Evolutionary conservation across 2,329 filamentous ascomycete species (phyloP), one percentile per base, ranked within the genome.

Genomic region (Kalaharituber pfeilii): DNA sequence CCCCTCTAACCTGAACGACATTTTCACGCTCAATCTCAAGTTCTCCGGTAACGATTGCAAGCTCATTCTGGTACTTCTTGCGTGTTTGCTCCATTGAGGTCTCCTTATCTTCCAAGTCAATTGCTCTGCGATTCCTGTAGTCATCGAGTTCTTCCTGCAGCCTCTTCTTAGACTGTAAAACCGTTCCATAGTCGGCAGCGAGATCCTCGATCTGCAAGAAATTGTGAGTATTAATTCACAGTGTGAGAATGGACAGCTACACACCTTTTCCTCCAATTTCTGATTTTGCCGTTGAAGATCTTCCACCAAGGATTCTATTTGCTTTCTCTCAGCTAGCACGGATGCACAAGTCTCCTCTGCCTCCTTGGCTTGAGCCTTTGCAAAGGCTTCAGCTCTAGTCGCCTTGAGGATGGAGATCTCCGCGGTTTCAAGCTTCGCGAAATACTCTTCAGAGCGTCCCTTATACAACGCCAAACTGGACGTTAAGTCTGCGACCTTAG

Each of bases 81-180:
- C 89, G 80, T 44, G 89, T 95, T 69, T 96, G 89, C 70, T 98
- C 91, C 78, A 95, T 84, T 62, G 85, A 91, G 8, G 82, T 82
- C 69, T 96, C 89, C 68, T 91, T 95, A 69, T 98, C 89, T 68
- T 96, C 91, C 54, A 96, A 85, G 64, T 96, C 91, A 68, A 94
- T 94, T 55, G 88, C 88, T 49, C 89, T 80, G 69, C 95, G 88
- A 66, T 82, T 94, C 57, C 91, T 81, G 72, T 96, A 98, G 69
- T 98, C 89, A 68, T 96, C 89, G 2, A 98, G 81, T 71, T 98
- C 89, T 66, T 96, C 88, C 68, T 98, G 89, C 24, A 96, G 80
- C 56, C 89, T 80, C 70, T 88, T 94, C 75, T 94, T 94, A 20
- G 86, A 80, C 70, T 95, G 88, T 18, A 86, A 73, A 2, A 84